phyloP scores from a whole-genome alignment of 2,329 filamentous ascomycete genomes.

The Dactylonectria macrodidyma region DNA sequence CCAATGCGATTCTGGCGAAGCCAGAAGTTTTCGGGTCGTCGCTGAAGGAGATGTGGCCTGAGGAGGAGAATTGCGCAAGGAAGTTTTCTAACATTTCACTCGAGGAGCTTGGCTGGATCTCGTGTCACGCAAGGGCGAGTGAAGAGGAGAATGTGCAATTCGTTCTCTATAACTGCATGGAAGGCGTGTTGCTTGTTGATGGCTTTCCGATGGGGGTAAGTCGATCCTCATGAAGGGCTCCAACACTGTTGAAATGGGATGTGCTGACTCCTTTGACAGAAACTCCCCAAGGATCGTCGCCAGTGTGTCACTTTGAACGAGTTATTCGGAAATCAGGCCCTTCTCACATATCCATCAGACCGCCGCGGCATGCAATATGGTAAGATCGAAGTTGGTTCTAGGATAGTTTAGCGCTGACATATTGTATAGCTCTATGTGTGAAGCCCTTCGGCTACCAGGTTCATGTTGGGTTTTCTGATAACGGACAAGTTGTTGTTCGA shows the following conservation, averaged over 20 bases:
- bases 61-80: slow-evolving; percentile 34
- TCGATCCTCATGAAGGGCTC: neutral
- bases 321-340: slow-evolving; percentile 68
- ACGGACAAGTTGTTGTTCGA: slow-evolving; percentile 48
- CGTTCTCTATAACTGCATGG: slow-evolving; percentile 52
- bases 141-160: slow-evolving; percentile 29
- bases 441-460: slow-evolving; percentile 62
- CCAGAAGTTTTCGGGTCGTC: slow-evolving; percentile 36
- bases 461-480: slow-evolving; percentile 57
- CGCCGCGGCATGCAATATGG: slow-evolving; percentile 68
- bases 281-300: slow-evolving; percentile 66
- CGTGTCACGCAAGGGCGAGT: slow-evolving; percentile 32
- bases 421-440: slow-evolving; percentile 22
- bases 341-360: slow-evolving; percentile 66
- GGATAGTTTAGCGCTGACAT: neutral
- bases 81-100: slow-evolving; percentile 23
- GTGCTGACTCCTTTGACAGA: slow-evolving; percentile 41
- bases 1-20: slow-evolving; percentile 24
- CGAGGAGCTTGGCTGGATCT: slow-evolving; percentile 30
- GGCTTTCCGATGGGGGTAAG: slow-evolving; percentile 48
- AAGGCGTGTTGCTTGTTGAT: slow-evolving; percentile 53
- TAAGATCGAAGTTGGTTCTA: slow-evolving; percentile 3
- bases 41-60: slow-evolving; percentile 41
- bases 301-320: slow-evolving; percentile 56
- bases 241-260: neutral